These are phyloP conservation scores for Hyaloscypha hepaticicola DNA, from an alignment of 495 filamentous ascomycete species.

Conservation along the genomic window DNA sequence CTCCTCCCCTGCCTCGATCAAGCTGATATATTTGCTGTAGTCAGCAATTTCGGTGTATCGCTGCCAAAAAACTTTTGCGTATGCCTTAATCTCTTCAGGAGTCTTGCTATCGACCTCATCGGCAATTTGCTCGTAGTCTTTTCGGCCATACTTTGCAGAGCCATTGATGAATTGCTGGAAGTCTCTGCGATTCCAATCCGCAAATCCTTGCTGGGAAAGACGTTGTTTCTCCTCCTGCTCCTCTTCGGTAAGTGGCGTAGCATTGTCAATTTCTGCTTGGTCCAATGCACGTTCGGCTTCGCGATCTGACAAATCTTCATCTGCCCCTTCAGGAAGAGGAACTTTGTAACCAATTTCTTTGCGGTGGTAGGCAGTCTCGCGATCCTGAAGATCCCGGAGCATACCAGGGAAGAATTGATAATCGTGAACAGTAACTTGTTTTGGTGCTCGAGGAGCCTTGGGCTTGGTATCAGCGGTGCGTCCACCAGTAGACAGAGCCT, in stretches of 20 bases:
- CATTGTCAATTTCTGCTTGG: slow-evolving; percentile 90
- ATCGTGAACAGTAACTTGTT: slow-evolving; percentile 88
- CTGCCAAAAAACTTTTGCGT: slow-evolving; percentile 93
- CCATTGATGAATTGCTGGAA: slow-evolving; percentile 98
- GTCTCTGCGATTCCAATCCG: slow-evolving; percentile 91
- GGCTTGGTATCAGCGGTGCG: slow-evolving; percentile 86
- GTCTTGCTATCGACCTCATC: slow-evolving; percentile 91
- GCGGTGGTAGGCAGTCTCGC: slow-evolving; percentile 92
- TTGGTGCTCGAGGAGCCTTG: slow-evolving; percentile 92
- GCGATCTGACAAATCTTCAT: slow-evolving; percentile 78
- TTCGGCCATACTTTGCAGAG: slow-evolving; percentile 86
- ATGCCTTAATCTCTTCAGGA: slow-evolving; percentile 78
- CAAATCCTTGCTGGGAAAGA: slow-evolving; percentile 83
- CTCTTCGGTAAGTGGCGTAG: slow-evolving; percentile 82
- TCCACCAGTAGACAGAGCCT: slow-evolving; percentile 81
- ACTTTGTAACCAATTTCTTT: slow-evolving; percentile 96
- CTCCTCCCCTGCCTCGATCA: slow-evolving; percentile 90
- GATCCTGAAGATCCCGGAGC: slow-evolving; percentile 86
- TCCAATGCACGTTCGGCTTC: slow-evolving; percentile 86
- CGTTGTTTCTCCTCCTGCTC: slow-evolving; percentile 80
- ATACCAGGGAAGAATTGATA: slow-evolving; percentile 93
- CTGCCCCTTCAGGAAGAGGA: slow-evolving; percentile 76
- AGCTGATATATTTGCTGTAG: slow-evolving; percentile 79
- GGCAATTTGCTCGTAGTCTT: slow-evolving; percentile 78
- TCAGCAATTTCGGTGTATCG: slow-evolving; percentile 85